Evolutionary conservation across 2,329 filamentous ascomycete species (phyloP).

Genomic region (Pseudodiploospora longispora): DNA sequence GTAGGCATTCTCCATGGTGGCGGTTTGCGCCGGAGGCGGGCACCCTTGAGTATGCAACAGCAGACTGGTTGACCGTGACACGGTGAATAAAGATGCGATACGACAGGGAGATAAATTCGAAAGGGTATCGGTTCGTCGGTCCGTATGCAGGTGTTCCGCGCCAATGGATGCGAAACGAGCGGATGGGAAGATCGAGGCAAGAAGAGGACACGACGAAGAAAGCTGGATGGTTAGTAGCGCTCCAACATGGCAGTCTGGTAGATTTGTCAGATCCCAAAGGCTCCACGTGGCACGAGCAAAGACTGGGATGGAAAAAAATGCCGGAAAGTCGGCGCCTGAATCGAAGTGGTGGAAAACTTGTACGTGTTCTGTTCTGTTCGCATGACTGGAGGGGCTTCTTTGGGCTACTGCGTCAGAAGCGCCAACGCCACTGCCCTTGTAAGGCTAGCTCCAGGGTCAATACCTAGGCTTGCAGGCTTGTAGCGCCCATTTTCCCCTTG

Average conservation of each 20-base stretch:
- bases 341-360: slow-evolving; percentile 12
- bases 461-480: background rate
- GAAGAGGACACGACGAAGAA: slow-evolving; percentile 9
- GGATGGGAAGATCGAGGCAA: slow-evolving; percentile 9
- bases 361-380: slow-evolving; percentile 18
- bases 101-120: background rate
- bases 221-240: slow-evolving; percentile 8
- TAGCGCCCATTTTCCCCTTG: background rate
- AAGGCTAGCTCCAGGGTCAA: slow-evolving; percentile 11
- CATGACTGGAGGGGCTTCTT: slow-evolving; percentile 10
- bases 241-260: slow-evolving; percentile 17
- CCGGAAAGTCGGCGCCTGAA: slow-evolving; percentile 1
- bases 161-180: slow-evolving; percentile 1
- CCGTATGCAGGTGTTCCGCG: background rate
- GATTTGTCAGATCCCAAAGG: slow-evolving; percentile 18
- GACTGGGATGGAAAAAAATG: slow-evolving; percentile 3
- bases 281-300: slow-evolving; percentile 21
- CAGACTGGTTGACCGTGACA: background rate
- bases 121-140: slow-evolving; percentile 3
- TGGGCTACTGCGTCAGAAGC: slow-evolving; percentile 3
- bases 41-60: background rate
- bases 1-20: slow-evolving; percentile 56
- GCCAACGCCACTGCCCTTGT: slow-evolving; percentile 8
- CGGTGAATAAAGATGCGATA: slow-evolving; percentile 3
- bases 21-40: slow-evolving; percentile 9